Percentiles rank a stretch among this genome's conserved stretches.
These are phyloP conservation scores for Prillingera fragicola DNA, from an alignment of 1,284 basidiomycete genomes.

Conservation along the genomic window DNA sequence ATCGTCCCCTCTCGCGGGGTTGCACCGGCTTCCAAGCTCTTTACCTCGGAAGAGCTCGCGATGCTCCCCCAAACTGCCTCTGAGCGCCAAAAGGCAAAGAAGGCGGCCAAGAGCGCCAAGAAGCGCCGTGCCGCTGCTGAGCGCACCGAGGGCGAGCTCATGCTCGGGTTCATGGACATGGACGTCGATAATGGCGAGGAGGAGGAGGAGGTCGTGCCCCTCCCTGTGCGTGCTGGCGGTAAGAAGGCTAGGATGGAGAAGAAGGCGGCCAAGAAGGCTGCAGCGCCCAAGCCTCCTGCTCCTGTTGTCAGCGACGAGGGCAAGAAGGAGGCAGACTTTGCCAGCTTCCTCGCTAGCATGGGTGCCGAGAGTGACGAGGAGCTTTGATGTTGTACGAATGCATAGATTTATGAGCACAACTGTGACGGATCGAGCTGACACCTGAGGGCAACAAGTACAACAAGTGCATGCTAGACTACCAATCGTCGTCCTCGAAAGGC, in stretches of 20 bases:
- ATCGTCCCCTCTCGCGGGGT: neutral
- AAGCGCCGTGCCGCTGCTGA: slow-evolving; percentile 36
- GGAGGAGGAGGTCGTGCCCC: slow-evolving; percentile 7
- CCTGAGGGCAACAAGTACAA: neutral
- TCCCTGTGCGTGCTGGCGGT: neutral
- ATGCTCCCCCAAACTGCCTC: slow-evolving; percentile 30
- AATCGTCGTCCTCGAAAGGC: slow-evolving; percentile 22
- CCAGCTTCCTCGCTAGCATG: slow-evolving; percentile 42
- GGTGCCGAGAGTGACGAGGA: too few relatives aligned
- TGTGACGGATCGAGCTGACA: too few relatives aligned
- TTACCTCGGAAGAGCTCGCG: slow-evolving; percentile 44
- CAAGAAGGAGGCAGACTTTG: slow-evolving; percentile 46
- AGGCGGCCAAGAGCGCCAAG: slow-evolving; percentile 45
- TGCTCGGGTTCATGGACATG: slow-evolving; percentile 41
- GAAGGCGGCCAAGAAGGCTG: slow-evolving; percentile 4
- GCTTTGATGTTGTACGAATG: neutral
- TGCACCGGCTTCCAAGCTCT: slow-evolving; percentile 23
- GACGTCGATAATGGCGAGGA: slow-evolving; percentile 29
- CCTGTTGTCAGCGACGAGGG: slow-evolving; percentile 26
- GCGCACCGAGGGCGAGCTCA: slow-evolving; percentile 39
- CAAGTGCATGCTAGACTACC: slow-evolving; percentile 1
- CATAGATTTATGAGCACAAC: too few relatives aligned
- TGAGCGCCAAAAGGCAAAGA: slow-evolving; percentile 36
- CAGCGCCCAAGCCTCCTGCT: slow-evolving; percentile 6
- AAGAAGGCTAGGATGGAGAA: slow-evolving; percentile 6